Conservation (phyloP, 257 asterid species). For the Echites panduratus region DNA sequence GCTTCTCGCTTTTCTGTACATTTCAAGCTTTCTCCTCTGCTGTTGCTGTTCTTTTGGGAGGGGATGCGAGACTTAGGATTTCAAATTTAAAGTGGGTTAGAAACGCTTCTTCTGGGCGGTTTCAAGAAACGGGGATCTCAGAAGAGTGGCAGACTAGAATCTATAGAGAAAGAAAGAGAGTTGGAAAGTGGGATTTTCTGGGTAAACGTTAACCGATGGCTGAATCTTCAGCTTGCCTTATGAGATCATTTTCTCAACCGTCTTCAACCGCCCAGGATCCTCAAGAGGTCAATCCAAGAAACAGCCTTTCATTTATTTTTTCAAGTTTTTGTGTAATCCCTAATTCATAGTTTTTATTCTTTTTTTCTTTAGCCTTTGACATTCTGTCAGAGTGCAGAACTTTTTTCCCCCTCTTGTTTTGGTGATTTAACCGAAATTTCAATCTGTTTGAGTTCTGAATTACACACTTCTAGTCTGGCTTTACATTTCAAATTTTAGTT, state of each 20-base stretch:
- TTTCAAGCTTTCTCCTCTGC: neutral
- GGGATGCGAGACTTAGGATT: neutral
- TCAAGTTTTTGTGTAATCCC: neutral
- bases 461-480: neutral
- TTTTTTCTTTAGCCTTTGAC: neutral
- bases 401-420: neutral
- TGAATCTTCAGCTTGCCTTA: conserved; percentile 57
- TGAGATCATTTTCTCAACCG: conserved; percentile 53
- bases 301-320: neutral
- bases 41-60: neutral
- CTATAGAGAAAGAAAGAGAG: conserved; percentile 3
- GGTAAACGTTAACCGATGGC: conserved; percentile 31
- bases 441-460: neutral
- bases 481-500: neutral
- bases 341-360: neutral
- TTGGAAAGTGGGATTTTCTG: conserved; percentile 9
- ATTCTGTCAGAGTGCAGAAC: neutral
- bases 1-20: neutral
- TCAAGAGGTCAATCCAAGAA: conserved; percentile 33
- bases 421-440: neutral
- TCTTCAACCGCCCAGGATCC: conserved; percentile 42
- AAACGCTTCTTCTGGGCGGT: neutral
- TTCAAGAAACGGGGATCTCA: neutral
- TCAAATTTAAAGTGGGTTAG: neutral
- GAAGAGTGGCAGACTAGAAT: neutral